A percentile compares a stretch with the other conserved stretches of the same genome.
phyloP scores from a whole-genome alignment of 2,329 filamentous ascomycete genomes.

The Aspergillus sp. region DNA sequence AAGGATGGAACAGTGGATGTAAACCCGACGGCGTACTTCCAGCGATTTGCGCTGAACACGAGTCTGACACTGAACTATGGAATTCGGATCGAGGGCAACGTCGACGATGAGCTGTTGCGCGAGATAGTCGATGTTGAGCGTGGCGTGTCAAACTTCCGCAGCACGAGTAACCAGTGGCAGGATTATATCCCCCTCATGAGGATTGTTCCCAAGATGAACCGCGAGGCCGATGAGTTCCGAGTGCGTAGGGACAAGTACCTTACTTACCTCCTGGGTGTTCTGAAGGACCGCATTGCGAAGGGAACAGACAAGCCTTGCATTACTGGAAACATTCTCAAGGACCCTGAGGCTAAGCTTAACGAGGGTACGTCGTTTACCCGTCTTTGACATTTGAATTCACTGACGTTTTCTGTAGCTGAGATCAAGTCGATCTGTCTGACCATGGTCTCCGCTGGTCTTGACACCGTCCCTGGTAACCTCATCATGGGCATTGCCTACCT shows the following conservation, averaged over 20 bases:
- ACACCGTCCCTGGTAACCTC: conserved; percentile 77
- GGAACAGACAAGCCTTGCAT: conserved; percentile 69
- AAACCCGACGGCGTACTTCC: conserved; percentile 71
- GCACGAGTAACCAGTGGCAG: conserved; percentile 80
- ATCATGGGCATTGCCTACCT: conserved; percentile 79
- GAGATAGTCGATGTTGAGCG: conserved; percentile 77
- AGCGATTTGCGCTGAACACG: conserved; percentile 74
- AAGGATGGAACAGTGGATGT: conserved; percentile 62
- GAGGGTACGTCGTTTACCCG: conserved; percentile 48
- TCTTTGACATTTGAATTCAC: conserved; percentile 17
- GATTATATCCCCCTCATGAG: conserved; percentile 79
- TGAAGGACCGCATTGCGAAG: conserved; percentile 61
- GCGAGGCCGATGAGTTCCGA: conserved; percentile 64
- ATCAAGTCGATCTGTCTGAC: conserved; percentile 78
- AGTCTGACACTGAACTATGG: conserved; percentile 78
- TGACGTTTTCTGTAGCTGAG: conserved; percentile 57
- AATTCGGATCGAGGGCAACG: conserved; percentile 69
- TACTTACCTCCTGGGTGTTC: conserved; percentile 57
- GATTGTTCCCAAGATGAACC: conserved; percentile 61
- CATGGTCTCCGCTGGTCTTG: conserved; percentile 78
- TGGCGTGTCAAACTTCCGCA: conserved; percentile 72
- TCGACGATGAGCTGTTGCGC: conserved; percentile 65
- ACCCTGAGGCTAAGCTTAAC: conserved; percentile 68
- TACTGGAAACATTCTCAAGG: conserved; percentile 68
- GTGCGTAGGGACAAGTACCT: conserved; percentile 67